These are phyloP conservation scores for Spencermartinsiella ligniputridi DNA, from an alignment of 1,139 yeast genomes.

Conservation along the genomic window DNA sequence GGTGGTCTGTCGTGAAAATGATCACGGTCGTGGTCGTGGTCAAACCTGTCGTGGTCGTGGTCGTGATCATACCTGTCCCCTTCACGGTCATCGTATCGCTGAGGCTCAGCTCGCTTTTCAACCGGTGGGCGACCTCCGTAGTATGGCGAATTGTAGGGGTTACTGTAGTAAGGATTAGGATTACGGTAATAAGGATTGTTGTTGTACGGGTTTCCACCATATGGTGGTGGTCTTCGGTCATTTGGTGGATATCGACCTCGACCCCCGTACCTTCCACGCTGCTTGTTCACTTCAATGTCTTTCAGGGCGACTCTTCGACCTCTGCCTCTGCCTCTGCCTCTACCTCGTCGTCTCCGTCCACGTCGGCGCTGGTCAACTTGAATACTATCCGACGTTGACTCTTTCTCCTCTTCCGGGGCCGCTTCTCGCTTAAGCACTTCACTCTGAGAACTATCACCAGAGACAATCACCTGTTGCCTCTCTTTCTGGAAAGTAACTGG, in stretches of 20 bases:
- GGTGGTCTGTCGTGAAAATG: too few relatives aligned
- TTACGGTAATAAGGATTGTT: too few relatives aligned
- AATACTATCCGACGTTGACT: neutral
- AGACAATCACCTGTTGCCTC: neutral
- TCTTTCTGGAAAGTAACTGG: neutral
- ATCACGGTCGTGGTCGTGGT: too few relatives aligned
- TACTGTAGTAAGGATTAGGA: too few relatives aligned
- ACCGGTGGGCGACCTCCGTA: too few relatives aligned
- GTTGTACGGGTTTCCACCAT: too few relatives aligned
- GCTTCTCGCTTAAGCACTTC: neutral
- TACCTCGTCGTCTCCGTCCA: neutral
- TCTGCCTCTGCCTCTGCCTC: neutral
- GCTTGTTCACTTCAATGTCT: too few relatives aligned
- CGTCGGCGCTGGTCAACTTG: neutral
- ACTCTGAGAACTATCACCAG: neutral
- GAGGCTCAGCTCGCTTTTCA: neutral
- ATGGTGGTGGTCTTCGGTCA: neutral
- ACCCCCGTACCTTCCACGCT: too few relatives aligned
- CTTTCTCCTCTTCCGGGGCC: neutral
- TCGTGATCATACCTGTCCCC: neutral
- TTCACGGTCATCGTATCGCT: neutral
- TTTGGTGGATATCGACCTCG: neutral
- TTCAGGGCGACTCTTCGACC: neutral
- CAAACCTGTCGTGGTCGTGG: too few relatives aligned
- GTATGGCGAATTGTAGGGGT: too few relatives aligned